Base-by-base conservation (phyloP, 2,329 filamentous ascomycete genomes). In the Fusarium musae region DNA sequence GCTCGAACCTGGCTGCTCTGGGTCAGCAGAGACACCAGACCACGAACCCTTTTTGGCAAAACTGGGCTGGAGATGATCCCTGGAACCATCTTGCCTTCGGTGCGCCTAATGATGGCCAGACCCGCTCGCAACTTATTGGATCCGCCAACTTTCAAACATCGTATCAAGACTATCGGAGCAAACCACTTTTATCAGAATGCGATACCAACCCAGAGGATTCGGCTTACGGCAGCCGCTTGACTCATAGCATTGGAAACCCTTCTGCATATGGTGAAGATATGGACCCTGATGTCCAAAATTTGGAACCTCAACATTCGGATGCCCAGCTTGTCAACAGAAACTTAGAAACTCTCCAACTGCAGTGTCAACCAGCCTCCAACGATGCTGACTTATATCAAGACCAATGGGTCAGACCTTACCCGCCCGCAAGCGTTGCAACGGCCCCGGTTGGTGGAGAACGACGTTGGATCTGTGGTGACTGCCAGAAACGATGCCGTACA, bases 261-360 rank as follows among this genome's bases (percentile, higher is more conserved):
- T 88, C 87, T 2, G 76, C 83, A 43, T 84, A 82, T 69, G 85
- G 82, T 5, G 85, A 87, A 21, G 85, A 87, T 30, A 75, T 79
- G 16, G 82, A 75, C 54, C 72, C 75, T 9, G 85, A 87, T 34
- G 80, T 81, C 16, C 82, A 82, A 58, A 83, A 80, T 59, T 26
- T 66, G 37, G 65, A 70, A 16, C 36, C 69, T 30, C 70, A 61
- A 19, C 72, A 63, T 21, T 28, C 68, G 30, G 72, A 74, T 30
- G 57, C 67, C 10, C 67, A 69, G 19, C 68, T 72, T 44, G 72
- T 85, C 16, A 77, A 82, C 6, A 80, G 79, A 26, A 77, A 80
- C 15, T 67, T 86, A 16, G 70, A 75, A 37, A 80, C 81, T 9
- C 75, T 81, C 42, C 79, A 77, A 21, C 58, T 77, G 8, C 57